Conservation (phyloP, 352 stramenopile species). For the Blastocystis sp. region DNA sequence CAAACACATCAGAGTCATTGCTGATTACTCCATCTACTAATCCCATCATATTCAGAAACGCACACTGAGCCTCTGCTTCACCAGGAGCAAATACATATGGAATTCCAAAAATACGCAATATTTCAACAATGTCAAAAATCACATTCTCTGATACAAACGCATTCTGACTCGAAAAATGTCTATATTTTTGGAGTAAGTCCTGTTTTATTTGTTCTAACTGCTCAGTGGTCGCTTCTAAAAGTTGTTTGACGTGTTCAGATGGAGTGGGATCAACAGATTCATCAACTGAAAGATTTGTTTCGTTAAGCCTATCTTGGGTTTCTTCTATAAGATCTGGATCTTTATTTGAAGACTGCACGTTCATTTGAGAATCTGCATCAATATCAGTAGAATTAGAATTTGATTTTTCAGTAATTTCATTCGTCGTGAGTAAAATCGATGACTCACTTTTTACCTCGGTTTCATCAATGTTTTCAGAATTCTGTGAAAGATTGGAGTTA, state of each 20-base stretch:
- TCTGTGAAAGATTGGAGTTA: not conserved
- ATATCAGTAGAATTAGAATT: no score
- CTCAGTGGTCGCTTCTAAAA: not conserved
- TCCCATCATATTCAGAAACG: slow-evolving; percentile 84
- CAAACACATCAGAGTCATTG: slow-evolving; percentile 88
- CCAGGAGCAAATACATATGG: slow-evolving; percentile 97
- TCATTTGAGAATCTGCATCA: no score
- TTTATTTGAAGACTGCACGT: no score
- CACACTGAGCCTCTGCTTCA: slow-evolving; percentile 97
- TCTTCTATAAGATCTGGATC: no score
- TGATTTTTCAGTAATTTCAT: no score
- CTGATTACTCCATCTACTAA: slow-evolving; percentile 96
- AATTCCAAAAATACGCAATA: slow-evolving; percentile 92
- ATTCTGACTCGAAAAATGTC: slow-evolving; percentile 69
- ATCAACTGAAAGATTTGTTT: no score
- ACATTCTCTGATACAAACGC: slow-evolving; percentile 66
- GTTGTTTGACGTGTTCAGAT: not conserved
- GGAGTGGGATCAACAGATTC: no score
- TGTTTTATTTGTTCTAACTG: not conserved
- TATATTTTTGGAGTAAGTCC: slow-evolving; percentile 51
- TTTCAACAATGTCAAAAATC: slow-evolving; percentile 81
- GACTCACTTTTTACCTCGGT: no score
- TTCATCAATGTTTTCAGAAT: not conserved
- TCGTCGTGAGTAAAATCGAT: no score
- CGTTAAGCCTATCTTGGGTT: no score